phyloP scores from a whole-genome alignment of 306 rosid genomes.

The Cucurbita pepo region DNA sequence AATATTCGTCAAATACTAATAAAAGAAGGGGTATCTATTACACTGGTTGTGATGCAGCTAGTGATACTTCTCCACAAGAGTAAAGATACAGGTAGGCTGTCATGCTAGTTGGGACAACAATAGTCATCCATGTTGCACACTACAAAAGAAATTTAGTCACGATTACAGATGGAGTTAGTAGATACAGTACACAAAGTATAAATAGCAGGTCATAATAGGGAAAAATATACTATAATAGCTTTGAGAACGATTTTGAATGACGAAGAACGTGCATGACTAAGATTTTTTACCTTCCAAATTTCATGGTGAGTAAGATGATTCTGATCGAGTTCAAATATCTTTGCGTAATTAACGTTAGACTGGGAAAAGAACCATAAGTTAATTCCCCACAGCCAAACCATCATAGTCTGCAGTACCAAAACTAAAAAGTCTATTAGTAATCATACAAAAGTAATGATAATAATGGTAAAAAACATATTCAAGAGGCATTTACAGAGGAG shows the following conservation, averaged over 20 bases:
- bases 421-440: slow-evolving; percentile 7
- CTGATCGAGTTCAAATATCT: slow-evolving; percentile 83
- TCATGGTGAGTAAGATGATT: slow-evolving; percentile 73
- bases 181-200: neutral
- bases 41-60: slow-evolving; percentile 99
- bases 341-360: slow-evolving; percentile 51
- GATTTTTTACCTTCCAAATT: slow-evolving; percentile 78
- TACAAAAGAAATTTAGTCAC: slow-evolving; percentile 23
- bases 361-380: slow-evolving; percentile 76
- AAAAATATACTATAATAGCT: neutral
- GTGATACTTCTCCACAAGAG: slow-evolving; percentile 89
- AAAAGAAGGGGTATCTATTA: slow-evolving; percentile 87
- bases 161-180: neutral
- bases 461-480: neutral
- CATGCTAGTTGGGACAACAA: slow-evolving; percentile 91
- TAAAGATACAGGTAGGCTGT: slow-evolving; percentile 91
- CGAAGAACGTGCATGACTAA: neutral
- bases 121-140: slow-evolving; percentile 99
- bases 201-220: neutral
- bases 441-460: slow-evolving; percentile 1
- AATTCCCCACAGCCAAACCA: slow-evolving; percentile 97
- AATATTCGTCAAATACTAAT: slow-evolving; percentile 3
- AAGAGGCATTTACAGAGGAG: neutral
- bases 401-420: slow-evolving; percentile 56
- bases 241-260: neutral